Evolutionary conservation across 495 filamentous ascomycete species (phyloP).

Genomic region (Tuber melanosporum): DNA sequence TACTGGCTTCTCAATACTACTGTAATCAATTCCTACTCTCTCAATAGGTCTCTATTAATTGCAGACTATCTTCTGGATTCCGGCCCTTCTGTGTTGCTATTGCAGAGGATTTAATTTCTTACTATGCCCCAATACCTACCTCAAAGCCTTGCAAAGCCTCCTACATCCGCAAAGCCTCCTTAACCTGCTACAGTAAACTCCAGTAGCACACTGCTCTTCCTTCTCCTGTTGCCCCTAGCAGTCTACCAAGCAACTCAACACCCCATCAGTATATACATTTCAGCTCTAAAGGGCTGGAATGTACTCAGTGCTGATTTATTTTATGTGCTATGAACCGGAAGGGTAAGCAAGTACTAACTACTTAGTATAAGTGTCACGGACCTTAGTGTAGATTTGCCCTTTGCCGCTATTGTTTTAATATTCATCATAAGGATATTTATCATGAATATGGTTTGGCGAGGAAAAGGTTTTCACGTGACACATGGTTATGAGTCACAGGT

Average conservation of each 20-base stretch:
- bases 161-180: not conserved
- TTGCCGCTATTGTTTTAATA: not conserved
- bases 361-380: not conserved
- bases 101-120: not conserved
- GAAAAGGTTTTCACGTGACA: no score
- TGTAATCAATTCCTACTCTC: conserved; percentile 2
- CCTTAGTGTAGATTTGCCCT: not conserved
- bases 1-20: conserved; percentile 29
- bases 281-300: not conserved
- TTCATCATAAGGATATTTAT: not conserved
- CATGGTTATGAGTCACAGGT: no score
- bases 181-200: not conserved
- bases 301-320: not conserved
- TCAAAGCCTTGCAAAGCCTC: not conserved
- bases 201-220: not conserved
- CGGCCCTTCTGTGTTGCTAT: not conserved
- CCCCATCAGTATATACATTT: not conserved
- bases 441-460: no score
- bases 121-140: not conserved
- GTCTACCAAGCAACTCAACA: not conserved
- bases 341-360: not conserved
- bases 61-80: not conserved
- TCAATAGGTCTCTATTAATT: not conserved
- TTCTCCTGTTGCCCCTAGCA: not conserved
- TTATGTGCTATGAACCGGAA: no score